Base-by-base conservation (phyloP, 148 eudicot genomes). In the Spergularia bocconei region DNA sequence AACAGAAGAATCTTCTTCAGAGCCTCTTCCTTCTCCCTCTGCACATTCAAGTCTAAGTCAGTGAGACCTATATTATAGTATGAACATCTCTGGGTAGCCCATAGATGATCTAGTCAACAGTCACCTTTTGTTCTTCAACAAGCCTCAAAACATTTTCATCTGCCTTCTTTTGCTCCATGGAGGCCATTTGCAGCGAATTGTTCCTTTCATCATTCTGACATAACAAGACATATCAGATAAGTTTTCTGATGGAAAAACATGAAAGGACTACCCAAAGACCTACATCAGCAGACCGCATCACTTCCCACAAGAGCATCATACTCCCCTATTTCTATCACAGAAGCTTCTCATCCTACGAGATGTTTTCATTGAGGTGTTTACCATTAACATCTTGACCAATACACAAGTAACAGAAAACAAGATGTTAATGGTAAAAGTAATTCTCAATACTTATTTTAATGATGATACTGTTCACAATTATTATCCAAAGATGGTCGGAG, bases 11-110 rank as follows among this genome's bases (percentile, higher is more conserved):
- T 79, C 81, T 89, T 88, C 38, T 89, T 89, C 65, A 88, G 54
- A 6, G 91, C 91, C 53, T 86, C 94, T 73, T 95, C 91, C 73
- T 90, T 95, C 83, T 95, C 96, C 73, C 89, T 92, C 99, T 95
- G 90, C 62, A 82, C 63, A 83, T 77, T 50, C 44, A 78, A 63
- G 50, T 38, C 11, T 70, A 5, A 79, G 80, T 75, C 76, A 79
- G 48, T 17, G 19, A 19, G 63, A 57, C 67, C 68, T 47, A 48
- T 33, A 63, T 20, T 25, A 57, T 12, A 50, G 12, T 47, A 29
- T 33, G 15, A 63, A 33, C 33, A 78, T 25, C 51, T 62, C 23
- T 58, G 57, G 16, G 67, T 13, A 25, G 66, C 76, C 36, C 36
- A 29, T 29, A 29, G 3, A 29, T 2, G 16, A 59, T 48, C 41